Conservation (phyloP, 2,329 filamentous ascomycete genomes). For the Cladosporium austrohemisphaericum region DNA sequence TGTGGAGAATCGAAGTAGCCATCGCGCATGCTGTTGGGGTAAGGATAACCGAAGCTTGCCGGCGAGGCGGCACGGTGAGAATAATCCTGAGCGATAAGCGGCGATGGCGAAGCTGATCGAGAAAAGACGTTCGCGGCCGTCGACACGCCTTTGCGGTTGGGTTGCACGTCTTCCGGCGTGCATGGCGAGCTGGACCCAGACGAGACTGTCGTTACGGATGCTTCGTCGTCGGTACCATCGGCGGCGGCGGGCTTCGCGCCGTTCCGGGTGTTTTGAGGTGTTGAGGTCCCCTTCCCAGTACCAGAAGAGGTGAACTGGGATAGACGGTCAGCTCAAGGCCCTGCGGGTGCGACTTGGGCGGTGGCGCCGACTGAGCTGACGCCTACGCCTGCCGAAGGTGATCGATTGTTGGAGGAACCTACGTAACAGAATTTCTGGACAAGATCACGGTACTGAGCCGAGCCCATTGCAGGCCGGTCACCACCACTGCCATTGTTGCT, state of each 20-base stretch:
- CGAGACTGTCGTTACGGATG: conserved; percentile 21
- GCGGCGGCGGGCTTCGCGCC: conserved; percentile 19
- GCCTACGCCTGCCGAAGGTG: conserved; percentile 10
- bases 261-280: conserved; percentile 7
- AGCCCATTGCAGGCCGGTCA: conserved; percentile 69
- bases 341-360: conserved; percentile 17
- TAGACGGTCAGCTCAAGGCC: conserved; percentile 28
- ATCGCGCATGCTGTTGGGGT: conserved; percentile 30
- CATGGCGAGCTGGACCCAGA: conserved; percentile 26
- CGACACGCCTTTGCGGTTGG: conserved; percentile 22
- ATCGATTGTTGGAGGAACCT: conserved; percentile 56
- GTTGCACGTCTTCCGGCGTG: conserved; percentile 27
- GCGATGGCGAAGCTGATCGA: conserved; percentile 32
- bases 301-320: conserved; percentile 34
- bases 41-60: conserved; percentile 35
- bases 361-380: conserved; percentile 15
- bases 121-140: conserved; percentile 25
- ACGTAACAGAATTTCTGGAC: conserved; percentile 99
- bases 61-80: conserved; percentile 30
- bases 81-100: conserved; percentile 25
- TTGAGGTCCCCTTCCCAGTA: conserved; percentile 24
- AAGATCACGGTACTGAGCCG: conserved; percentile 90
- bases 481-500: conserved; percentile 47
- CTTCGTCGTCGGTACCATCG: conserved; percentile 17
- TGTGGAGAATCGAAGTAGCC: conserved; percentile 33